phyloP scores from a whole-genome alignment of 208 protist genomes.

The Trichomonas tenax region DNA sequence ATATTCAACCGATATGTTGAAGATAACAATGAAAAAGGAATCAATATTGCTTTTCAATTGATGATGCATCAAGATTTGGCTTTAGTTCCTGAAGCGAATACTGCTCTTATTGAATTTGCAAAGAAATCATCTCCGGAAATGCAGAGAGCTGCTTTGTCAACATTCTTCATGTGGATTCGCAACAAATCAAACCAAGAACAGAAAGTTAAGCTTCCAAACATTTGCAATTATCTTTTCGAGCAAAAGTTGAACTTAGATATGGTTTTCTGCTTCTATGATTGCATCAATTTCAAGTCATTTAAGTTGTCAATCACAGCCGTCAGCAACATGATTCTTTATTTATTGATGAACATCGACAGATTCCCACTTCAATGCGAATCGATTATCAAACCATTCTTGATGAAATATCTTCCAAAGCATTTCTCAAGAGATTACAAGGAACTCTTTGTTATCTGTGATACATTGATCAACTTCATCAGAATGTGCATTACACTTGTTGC shows the following conservation, averaged over 20 bases:
- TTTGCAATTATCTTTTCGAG: neutral
- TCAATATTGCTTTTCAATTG: neutral
- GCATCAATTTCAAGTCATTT: neutral
- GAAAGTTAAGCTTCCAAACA: neutral
- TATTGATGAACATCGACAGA: neutral
- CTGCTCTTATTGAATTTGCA: neutral
- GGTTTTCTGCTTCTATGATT: neutral
- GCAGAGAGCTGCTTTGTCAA: neutral
- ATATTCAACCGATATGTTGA: neutral
- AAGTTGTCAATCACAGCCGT: neutral
- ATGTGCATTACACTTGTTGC: neutral
- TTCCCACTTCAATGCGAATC: neutral
- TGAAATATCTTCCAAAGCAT: neutral
- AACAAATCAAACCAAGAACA: neutral
- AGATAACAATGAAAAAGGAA: neutral
- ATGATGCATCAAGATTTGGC: neutral
- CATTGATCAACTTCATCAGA: neutral
- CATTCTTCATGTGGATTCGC: neutral
- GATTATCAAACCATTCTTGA: neutral
- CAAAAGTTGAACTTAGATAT: neutral
- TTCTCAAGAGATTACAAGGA: neutral
- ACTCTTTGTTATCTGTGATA: neutral
- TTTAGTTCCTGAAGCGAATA: neutral
- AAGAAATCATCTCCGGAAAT: neutral
- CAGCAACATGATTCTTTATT: neutral